Base-by-base conservation (phyloP, 2,329 filamentous ascomycete species). In the Nothopassalora personata region DNA sequence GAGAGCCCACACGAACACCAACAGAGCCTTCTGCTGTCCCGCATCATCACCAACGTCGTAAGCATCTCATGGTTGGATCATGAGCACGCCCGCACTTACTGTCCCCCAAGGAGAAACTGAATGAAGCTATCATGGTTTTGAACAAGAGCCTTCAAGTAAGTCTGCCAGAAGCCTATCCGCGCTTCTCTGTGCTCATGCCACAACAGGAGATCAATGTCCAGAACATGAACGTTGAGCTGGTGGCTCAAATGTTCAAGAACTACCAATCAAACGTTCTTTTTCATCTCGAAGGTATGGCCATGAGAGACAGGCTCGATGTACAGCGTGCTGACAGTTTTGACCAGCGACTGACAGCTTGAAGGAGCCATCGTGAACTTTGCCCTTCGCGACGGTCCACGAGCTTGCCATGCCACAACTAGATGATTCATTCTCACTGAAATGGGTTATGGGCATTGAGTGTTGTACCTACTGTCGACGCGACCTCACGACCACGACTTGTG, bases 181-280 rank as follows among this genome's bases (percentile, higher is more conserved):
- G 27, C 27, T 36, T 27, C 6, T 49, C 36, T 9, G 48, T 18
- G 13, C 28, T 28, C 9, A n/a, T n/a, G 8, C 18, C 13, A 5
- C n/a, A 13, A 5, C 67, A 96, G 89, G 93, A 97, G 67, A 97
- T 97, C 81, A 97, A 97, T 71, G 87, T 97, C 57, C 90, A 96
- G 70, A 99, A 97, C 74, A 97, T 97, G 91, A 96, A 99, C 72
- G 91, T 97, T 36, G 94, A 97, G 77, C 83, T 97, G 2, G 94
- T 97, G 5, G 92, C 93, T 0, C 93, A 97, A 73, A 99, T 99
- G 94, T 99, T 97, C 81, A 97, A 97, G 79, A 99, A 97, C 77
- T 99, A 99, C 74, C 92, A 97, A 74, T 96, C 91, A 10, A 99
- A 97, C 69, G 93, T 97, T 13, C 79, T 97, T 5, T 97, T 99